These are phyloP conservation scores for Beauveria brongniartii DNA, from an alignment of 2,329 filamentous ascomycete species.

Conservation along the genomic window DNA sequence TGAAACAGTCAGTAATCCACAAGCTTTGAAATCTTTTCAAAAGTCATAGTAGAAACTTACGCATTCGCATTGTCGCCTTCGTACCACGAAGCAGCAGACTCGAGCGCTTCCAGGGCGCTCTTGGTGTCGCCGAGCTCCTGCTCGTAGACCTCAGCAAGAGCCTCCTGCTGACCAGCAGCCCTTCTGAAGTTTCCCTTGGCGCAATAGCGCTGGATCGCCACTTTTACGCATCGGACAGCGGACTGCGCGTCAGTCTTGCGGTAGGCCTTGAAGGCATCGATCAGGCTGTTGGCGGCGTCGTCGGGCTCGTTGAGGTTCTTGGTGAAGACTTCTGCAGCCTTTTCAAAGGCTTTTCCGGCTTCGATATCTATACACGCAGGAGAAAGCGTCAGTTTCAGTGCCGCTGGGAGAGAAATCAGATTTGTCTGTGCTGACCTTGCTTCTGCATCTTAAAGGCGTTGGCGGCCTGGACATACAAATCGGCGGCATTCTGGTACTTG, in stretches of 20 bases:
- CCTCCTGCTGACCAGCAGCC: constrained; percentile 85
- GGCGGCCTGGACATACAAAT: constrained; percentile 79
- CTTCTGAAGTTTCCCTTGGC: constrained; percentile 83
- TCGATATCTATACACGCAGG: constrained; percentile 55
- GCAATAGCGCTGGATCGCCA: constrained; percentile 80
- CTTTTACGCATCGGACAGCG: constrained; percentile 70
- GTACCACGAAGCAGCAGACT: constrained; percentile 82
- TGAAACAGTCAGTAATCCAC: not conserved
- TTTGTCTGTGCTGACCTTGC: constrained; percentile 49
- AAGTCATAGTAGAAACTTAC: constrained; percentile 39
- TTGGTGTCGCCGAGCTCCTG: constrained; percentile 69
- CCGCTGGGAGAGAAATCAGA: not conserved
- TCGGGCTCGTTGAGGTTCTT: constrained; percentile 82
- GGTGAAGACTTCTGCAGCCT: constrained; percentile 72
- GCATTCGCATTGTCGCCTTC: constrained; percentile 78
- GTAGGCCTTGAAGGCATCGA: constrained; percentile 94
- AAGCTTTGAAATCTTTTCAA: no score
- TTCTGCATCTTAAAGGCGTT: constrained; percentile 89
- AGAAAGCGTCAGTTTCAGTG: not conserved
- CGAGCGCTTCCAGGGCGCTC: constrained; percentile 73
- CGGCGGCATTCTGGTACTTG: constrained; percentile 83
- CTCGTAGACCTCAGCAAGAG: constrained; percentile 79
- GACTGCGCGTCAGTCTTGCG: constrained; percentile 75
- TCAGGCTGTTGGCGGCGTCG: constrained; percentile 80
- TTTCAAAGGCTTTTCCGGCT: constrained; percentile 79